phyloP scores from a whole-genome alignment of 352 stramenopile genomes.

The Globisporangium solare region DNA sequence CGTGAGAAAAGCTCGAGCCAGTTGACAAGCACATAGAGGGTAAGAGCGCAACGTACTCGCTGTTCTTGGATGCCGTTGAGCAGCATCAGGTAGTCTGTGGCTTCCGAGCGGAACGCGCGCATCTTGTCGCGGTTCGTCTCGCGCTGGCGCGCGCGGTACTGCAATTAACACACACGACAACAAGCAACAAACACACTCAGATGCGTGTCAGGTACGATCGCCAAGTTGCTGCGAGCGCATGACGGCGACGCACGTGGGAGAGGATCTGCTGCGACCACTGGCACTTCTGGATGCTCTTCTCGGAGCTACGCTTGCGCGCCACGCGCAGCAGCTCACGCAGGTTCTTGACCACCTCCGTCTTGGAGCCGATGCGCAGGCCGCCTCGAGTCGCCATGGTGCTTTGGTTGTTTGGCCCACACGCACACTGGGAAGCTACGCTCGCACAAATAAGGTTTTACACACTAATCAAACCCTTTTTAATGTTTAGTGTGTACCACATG shows the following conservation, averaged over 20 bases:
- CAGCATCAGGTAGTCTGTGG: conserved; percentile 66
- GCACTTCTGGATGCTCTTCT: conserved; percentile 43
- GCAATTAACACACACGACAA: neutral
- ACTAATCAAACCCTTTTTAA: no score
- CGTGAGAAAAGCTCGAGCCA: neutral
- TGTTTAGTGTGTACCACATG: no score
- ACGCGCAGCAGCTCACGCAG: conserved; percentile 69
- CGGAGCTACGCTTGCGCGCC: conserved; percentile 48
- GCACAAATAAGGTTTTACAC: neutral
- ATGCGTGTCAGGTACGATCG: conserved; percentile 1
- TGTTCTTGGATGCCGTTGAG: conserved; percentile 69
- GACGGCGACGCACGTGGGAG: conserved; percentile 32
- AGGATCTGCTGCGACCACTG: conserved; percentile 75
- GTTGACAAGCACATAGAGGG: neutral
- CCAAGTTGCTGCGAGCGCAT: neutral
- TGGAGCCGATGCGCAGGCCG: conserved; percentile 74
- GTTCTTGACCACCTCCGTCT: conserved; percentile 75
- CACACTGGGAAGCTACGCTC: neutral
- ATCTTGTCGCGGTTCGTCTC: conserved; percentile 75
- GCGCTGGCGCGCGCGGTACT: conserved; percentile 71
- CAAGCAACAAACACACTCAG: conserved; percentile 4
- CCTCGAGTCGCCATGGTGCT: conserved; percentile 45
- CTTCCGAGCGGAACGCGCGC: conserved; percentile 62
- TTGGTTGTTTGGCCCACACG: neutral
- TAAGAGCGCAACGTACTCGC: conserved; percentile 32